Evolutionary conservation across 108 stramenopile genomes (phyloP).

Genomic region (Conticribra guillardii): DNA sequence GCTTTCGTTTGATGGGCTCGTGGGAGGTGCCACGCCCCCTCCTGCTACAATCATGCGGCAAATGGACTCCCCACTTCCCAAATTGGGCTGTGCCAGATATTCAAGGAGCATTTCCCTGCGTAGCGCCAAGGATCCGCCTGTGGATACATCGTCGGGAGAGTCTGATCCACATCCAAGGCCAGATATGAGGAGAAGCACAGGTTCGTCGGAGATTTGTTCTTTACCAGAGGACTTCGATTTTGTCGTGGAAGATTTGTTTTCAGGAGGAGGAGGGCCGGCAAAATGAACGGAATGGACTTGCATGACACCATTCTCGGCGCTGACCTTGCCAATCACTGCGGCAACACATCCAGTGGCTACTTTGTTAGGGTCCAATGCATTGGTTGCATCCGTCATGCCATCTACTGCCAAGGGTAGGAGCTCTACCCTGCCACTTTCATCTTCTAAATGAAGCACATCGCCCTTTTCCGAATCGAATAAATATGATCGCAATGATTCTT

Average conservation of each 20-base stretch:
- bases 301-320: constrained; percentile 59
- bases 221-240: constrained; percentile 1
- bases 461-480: constrained; percentile 45
- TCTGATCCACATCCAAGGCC: constrained; percentile 69
- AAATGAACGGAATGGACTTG: constrained; percentile 61
- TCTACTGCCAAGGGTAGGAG: constrained; percentile 30
- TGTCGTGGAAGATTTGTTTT: background rate
- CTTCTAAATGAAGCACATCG: constrained; percentile 79
- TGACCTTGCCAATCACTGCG: constrained; percentile 68
- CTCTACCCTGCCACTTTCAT: constrained; percentile 82
- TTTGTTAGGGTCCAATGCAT: constrained; percentile 44
- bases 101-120: constrained; percentile 78
- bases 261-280: constrained; percentile 50
- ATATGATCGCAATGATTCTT: constrained; percentile 31
- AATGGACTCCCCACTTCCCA: constrained; percentile 54
- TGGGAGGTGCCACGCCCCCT: constrained; percentile 46
- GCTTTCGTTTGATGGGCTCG: too few relatives aligned
- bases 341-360: constrained; percentile 75
- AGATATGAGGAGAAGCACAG: constrained; percentile 69
- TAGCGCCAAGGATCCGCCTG: constrained; percentile 55
- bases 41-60: constrained; percentile 77
- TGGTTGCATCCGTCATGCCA: constrained; percentile 7
- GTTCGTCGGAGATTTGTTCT: constrained; percentile 20
- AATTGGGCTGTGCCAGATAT: constrained; percentile 69
- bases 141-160: constrained; percentile 33